Conservation (phyloP, 805 yeast species). For the Kregervanrija pseudodelftensis region DNA sequence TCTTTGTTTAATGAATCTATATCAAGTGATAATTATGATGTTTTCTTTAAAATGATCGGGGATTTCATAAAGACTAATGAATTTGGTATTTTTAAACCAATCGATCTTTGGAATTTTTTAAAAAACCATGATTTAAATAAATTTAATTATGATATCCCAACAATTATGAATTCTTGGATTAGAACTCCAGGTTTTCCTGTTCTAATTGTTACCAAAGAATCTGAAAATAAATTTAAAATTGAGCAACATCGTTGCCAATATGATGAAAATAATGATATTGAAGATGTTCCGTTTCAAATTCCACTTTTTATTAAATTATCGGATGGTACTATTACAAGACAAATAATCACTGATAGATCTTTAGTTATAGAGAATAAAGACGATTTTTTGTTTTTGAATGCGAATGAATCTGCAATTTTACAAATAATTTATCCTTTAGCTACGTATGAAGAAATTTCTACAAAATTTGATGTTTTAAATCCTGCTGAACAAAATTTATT, state of each 20-base stretch:
- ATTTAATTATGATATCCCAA: constrained; percentile 35
- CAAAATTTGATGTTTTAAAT: constrained; percentile 18
- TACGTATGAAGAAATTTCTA: constrained; percentile 20
- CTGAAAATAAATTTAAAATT: constrained; percentile 32
- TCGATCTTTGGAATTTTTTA: constrained; percentile 45
- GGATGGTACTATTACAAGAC: constrained; percentile 31
- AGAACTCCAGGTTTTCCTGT: constrained; percentile 61
- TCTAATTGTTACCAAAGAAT: constrained; percentile 37
- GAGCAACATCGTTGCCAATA: constrained; percentile 34
- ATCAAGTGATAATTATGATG: constrained; percentile 25
- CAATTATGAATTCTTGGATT: constrained; percentile 54
- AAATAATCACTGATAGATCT: constrained; percentile 37
- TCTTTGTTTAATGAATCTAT: constrained; percentile 30
- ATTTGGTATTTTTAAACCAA: constrained; percentile 37
- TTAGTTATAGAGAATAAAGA: constrained; percentile 16
- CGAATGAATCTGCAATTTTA: constrained; percentile 40
- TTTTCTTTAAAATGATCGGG: constrained; percentile 28
- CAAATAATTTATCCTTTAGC: constrained; percentile 38
- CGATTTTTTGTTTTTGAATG: constrained; percentile 35
- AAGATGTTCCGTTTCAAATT: constrained; percentile 54
- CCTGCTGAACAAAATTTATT: constrained; percentile 30
- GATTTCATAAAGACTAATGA: constrained; percentile 31
- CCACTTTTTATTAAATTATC: constrained; percentile 42
- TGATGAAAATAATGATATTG: constrained; percentile 28
- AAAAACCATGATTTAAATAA: constrained; percentile 21